A percentile compares a stretch with the other conserved stretches of the same genome.
phyloP scores from a whole-genome alignment of 2,329 filamentous ascomycete species.

The Fusarium temperatum region DNA sequence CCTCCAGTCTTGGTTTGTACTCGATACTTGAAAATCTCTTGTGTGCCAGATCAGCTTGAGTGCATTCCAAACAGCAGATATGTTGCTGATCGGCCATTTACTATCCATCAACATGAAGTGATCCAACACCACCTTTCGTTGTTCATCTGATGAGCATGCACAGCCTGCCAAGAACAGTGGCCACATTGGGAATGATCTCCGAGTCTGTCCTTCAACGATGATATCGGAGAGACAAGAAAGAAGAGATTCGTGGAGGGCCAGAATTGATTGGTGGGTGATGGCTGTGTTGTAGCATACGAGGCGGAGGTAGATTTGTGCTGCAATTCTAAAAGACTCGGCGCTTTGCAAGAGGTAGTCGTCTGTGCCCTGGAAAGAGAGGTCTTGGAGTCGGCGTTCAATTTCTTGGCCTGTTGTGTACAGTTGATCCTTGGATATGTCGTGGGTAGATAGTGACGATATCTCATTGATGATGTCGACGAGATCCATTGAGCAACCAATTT shows the following conservation, averaged over 20 bases:
- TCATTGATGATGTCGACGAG: constrained; percentile 38
- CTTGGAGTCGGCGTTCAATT: constrained; percentile 18
- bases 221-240: constrained; percentile 30
- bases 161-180: constrained; percentile 39
- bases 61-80: constrained; percentile 36
- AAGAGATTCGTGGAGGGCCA: constrained; percentile 19
- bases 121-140: constrained; percentile 34
- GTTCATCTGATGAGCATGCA: constrained; percentile 32
- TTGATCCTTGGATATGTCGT: constrained; percentile 4
- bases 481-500: constrained; percentile 40
- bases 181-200: constrained; percentile 40
- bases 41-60: constrained; percentile 37
- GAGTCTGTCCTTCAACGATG: constrained; percentile 31
- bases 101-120: constrained; percentile 33
- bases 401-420: constrained; percentile 15
- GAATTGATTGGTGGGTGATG: constrained; percentile 26
- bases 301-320: constrained; percentile 36
- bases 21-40: constrained; percentile 18
- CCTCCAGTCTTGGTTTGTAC: constrained; percentile 35
- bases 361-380: not conserved
- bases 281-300: constrained; percentile 33
- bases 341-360: constrained; percentile 31
- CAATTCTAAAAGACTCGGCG: constrained; percentile 35
- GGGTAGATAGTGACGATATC: constrained; percentile 27
- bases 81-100: constrained; percentile 39